Evolutionary conservation across 345 rosid species (phyloP).

Genomic region (Diplotaxis tenuifolia): DNA sequence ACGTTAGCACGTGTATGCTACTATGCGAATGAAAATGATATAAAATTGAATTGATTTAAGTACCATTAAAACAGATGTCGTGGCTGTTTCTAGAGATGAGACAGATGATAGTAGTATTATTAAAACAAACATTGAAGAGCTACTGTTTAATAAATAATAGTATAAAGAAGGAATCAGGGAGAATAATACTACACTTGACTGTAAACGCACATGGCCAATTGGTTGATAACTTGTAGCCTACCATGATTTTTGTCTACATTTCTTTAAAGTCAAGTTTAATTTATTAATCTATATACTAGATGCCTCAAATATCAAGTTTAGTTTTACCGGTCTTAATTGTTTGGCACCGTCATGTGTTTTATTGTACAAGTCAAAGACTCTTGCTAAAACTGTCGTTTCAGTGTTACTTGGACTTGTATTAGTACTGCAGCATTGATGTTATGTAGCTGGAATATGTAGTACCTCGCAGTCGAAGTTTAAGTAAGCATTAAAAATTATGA

Average conservation of each 20-base stretch:
- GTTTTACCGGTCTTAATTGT: slow-evolving; percentile 17
- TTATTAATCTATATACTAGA: not conserved
- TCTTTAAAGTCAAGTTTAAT: not conserved
- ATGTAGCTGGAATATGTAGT: not conserved
- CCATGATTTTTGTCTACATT: not conserved
- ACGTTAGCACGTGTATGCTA: slow-evolving; percentile 1
- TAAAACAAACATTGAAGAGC: not conserved
- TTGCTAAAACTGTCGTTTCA: slow-evolving; percentile 3
- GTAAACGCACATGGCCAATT: slow-evolving; percentile 34
- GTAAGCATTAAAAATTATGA: not conserved
- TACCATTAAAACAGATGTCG: slow-evolving; percentile 21
- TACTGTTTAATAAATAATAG: slow-evolving; percentile 4
- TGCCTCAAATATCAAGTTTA: not conserved
- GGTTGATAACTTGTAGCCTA: slow-evolving; percentile 11
- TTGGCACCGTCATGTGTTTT: slow-evolving; percentile 28
- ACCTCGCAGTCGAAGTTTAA: not conserved
- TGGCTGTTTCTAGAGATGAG: slow-evolving; percentile 40
- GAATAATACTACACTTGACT: slow-evolving; percentile 34
- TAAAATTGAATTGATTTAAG: not conserved
- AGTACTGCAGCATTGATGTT: not conserved
- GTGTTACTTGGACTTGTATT: not conserved
- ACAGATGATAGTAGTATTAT: slow-evolving; percentile 28
- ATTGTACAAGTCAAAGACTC: not conserved
- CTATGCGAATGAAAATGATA: not conserved
- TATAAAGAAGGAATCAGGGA: slow-evolving; percentile 17